Percentiles rank a stretch among this genome's conserved stretches.
Evolutionary conservation across 2,329 filamentous ascomycete species (phyloP).

Genomic region (Hymenoscyphus fraxineus): DNA sequence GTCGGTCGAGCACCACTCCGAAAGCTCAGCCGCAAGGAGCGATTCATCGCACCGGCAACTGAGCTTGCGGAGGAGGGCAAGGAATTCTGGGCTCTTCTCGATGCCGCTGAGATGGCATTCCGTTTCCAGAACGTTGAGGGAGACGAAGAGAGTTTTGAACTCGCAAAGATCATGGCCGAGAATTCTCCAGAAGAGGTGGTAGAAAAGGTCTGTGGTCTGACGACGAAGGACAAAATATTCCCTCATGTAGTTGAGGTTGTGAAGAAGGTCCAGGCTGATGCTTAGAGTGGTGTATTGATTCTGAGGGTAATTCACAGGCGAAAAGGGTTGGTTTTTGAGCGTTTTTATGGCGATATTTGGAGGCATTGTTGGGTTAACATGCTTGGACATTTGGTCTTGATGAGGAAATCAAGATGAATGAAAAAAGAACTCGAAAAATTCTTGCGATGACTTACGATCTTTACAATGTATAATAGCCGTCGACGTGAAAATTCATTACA

Average conservation of each 20-base stretch:
- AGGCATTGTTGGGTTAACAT: slow-evolving; percentile 1
- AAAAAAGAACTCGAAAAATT: not conserved
- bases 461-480: not conserved
- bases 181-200: slow-evolving; percentile 72
- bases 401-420: not conserved
- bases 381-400: slow-evolving; percentile 1
- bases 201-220: slow-evolving; percentile 75
- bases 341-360: slow-evolving; percentile 11
- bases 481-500: not conserved
- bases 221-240: slow-evolving; percentile 73
- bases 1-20: slow-evolving; percentile 91
- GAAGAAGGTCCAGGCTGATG: slow-evolving; percentile 68
- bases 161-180: slow-evolving; percentile 80
- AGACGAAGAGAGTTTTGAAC: slow-evolving; percentile 82
- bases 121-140: slow-evolving; percentile 92
- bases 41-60: slow-evolving; percentile 87
- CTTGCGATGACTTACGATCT: not conserved
- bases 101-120: slow-evolving; percentile 85
- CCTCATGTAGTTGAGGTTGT: slow-evolving; percentile 72
- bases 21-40: slow-evolving; percentile 92
- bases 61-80: slow-evolving; percentile 81
- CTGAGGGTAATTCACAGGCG: slow-evolving; percentile 12
- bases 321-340: slow-evolving; percentile 18
- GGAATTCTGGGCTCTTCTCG: slow-evolving; percentile 69
- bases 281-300: slow-evolving; percentile 17